Percentiles rank a stretch among this genome's conserved stretches.
These are phyloP conservation scores for Cynara cardunculus DNA, from an alignment of 129 eudicot genomes.

Conservation along the genomic window DNA sequence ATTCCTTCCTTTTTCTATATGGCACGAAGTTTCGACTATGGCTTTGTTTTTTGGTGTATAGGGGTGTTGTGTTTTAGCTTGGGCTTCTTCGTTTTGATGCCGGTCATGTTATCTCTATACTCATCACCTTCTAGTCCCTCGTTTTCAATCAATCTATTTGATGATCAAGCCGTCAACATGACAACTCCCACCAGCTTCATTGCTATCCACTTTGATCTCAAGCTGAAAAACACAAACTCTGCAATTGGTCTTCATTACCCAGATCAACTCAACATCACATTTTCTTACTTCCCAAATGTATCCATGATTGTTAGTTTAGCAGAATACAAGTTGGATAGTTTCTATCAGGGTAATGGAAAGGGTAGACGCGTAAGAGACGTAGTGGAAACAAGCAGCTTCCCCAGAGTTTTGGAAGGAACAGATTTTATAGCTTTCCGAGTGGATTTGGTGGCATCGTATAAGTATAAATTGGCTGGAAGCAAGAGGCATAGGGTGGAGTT, in stretches of 20 bases:
- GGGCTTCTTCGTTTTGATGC: constrained; percentile 11
- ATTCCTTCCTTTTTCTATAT: not conserved
- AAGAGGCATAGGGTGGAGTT: constrained; percentile 9
- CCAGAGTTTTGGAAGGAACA: constrained; percentile 17
- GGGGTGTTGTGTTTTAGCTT: not conserved
- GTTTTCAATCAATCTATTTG: constrained; percentile 13
- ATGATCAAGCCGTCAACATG: constrained; percentile 21
- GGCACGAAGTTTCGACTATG: not conserved
- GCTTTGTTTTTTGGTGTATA: not conserved
- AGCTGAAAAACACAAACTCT: constrained; percentile 4
- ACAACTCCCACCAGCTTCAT: not conserved
- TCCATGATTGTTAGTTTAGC: constrained; percentile 19
- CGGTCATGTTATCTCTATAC: constrained; percentile 8
- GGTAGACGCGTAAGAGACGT: constrained; percentile 11
- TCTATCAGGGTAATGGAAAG: constrained; percentile 35
- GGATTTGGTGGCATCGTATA: constrained; percentile 21
- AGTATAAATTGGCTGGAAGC: constrained; percentile 9
- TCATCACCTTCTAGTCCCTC: constrained; percentile 1
- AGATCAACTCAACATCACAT: constrained; percentile 23
- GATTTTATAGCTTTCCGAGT: constrained; percentile 25
- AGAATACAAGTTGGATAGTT: constrained; percentile 13
- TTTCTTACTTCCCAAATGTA: constrained; percentile 31
- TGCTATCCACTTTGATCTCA: constrained; percentile 21
- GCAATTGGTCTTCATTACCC: constrained; percentile 29
- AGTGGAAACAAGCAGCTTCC: constrained; percentile 14